Conservation (phyloP, 768 basidiomycete species). For the Calocera viscosa region DNA sequence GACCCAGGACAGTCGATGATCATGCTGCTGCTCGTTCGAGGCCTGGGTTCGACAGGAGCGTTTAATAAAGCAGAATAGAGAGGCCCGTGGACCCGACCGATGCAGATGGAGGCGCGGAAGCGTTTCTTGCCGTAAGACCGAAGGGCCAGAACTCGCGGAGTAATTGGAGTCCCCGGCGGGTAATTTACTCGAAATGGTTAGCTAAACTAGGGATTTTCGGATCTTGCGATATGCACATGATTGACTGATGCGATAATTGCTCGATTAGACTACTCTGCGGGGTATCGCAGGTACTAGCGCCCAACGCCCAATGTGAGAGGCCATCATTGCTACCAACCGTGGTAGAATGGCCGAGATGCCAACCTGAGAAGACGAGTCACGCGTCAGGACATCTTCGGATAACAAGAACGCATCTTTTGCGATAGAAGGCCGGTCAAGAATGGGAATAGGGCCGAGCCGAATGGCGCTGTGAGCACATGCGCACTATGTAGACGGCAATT, state of each 20-base stretch:
- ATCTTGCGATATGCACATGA: not conserved
- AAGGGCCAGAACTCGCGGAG: not conserved
- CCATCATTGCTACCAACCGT: not conserved
- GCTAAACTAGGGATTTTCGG: not conserved
- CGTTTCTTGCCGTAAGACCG: not conserved
- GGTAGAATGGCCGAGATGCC: not conserved
- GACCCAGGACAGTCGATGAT: not conserved
- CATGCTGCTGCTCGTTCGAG: not conserved
- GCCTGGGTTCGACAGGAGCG: not conserved
- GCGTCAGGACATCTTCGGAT: not conserved
- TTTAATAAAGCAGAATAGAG: not conserved
- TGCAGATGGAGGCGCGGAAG: not conserved
- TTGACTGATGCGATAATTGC: not conserved
- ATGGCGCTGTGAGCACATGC: not conserved
- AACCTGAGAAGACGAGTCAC: not conserved
- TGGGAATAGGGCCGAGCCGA: constrained; percentile 1
- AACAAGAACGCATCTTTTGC: not conserved
- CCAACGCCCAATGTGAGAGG: not conserved
- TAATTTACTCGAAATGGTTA: not conserved
- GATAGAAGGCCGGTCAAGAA: constrained; percentile 1
- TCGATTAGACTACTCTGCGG: not conserved
- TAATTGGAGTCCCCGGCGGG: not conserved
- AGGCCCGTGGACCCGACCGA: not conserved
- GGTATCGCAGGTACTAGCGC: not conserved
- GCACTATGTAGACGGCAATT: not conserved